Percentiles rank a stretch among this genome's conserved stretches.
phyloP scores from a whole-genome alignment of 352 stramenopile species.

The Pythium oligandrum region DNA sequence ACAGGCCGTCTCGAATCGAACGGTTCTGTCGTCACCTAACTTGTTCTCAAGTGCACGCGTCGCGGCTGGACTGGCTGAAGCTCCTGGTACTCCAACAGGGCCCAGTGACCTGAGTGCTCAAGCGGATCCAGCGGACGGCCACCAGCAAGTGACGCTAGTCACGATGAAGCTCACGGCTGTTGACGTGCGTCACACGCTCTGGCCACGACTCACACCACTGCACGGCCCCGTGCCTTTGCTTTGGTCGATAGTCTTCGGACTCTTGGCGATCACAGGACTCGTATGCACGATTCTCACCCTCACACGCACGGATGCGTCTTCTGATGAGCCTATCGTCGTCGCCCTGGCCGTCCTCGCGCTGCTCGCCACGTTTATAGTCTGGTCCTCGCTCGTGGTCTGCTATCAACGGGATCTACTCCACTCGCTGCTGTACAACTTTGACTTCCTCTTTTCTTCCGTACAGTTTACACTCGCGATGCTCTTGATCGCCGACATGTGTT shows the following conservation, averaged over 20 bases:
- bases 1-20: neutral
- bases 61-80: too few species aligned
- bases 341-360: neutral
- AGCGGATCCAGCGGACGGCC: neutral
- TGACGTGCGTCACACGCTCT: constrained; percentile 17
- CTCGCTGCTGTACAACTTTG: constrained; percentile 28
- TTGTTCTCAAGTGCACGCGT: too few species aligned
- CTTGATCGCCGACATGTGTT: constrained; percentile 20
- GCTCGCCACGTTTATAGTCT: neutral
- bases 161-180: constrained; percentile 21
- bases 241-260: too few species aligned
- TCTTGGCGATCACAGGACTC: constrained; percentile 4
- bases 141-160: constrained; percentile 33
- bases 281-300: constrained; percentile 3
- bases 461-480: constrained; percentile 25
- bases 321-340: neutral
- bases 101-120: neutral
- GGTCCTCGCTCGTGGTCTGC: constrained; percentile 2
- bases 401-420: constrained; percentile 22
- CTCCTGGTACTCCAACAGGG: too few species aligned
- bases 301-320: constrained; percentile 1
- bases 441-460: constrained; percentile 28
- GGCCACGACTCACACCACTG: neutral
- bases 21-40: constrained; percentile 1
- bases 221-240: neutral